Conservation (phyloP, 2,329 filamentous ascomycete species). For the Calonectria pteridis region DNA sequence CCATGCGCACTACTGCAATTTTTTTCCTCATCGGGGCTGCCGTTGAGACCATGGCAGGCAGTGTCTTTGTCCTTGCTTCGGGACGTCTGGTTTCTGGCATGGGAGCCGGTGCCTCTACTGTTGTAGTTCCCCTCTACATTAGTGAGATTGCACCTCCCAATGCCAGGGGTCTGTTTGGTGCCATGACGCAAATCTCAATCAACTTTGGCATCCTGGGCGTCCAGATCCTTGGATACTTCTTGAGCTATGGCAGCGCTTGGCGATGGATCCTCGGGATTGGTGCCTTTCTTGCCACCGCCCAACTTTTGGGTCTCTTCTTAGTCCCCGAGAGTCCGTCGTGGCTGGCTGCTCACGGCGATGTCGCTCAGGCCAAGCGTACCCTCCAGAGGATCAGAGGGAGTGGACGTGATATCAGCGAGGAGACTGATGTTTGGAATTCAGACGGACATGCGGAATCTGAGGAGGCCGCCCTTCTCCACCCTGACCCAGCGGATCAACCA, state of each 20-base stretch:
- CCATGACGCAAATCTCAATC: slow-evolving; percentile 92
- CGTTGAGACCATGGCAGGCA: slow-evolving; percentile 78
- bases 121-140: slow-evolving; percentile 95
- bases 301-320: slow-evolving; percentile 78
- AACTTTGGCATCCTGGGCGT: slow-evolving; percentile 90
- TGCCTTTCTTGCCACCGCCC: slow-evolving; percentile 74
- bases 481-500: slow-evolving; percentile 44
- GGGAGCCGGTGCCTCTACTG: slow-evolving; percentile 88
- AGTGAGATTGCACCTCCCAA: slow-evolving; percentile 86
- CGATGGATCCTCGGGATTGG: slow-evolving; percentile 84
- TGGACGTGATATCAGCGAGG: slow-evolving; percentile 76
- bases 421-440: slow-evolving; percentile 73
- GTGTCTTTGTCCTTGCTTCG: slow-evolving; percentile 75
- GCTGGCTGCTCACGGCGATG: slow-evolving; percentile 77
- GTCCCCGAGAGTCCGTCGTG: slow-evolving; percentile 91
- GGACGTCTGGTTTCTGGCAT: slow-evolving; percentile 86
- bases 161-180: slow-evolving; percentile 82
- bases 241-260: slow-evolving; percentile 86
- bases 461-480: slow-evolving; percentile 75
- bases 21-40: slow-evolving; percentile 83
- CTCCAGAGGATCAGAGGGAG: slow-evolving; percentile 83
- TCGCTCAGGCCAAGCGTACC: slow-evolving; percentile 71
- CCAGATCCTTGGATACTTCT: slow-evolving; percentile 87
- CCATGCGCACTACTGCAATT: slow-evolving; percentile 82
- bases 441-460: slow-evolving; percentile 65